Conservation (phyloP, 2,329 filamentous ascomycete species). For the Neonectria hederae region DNA sequence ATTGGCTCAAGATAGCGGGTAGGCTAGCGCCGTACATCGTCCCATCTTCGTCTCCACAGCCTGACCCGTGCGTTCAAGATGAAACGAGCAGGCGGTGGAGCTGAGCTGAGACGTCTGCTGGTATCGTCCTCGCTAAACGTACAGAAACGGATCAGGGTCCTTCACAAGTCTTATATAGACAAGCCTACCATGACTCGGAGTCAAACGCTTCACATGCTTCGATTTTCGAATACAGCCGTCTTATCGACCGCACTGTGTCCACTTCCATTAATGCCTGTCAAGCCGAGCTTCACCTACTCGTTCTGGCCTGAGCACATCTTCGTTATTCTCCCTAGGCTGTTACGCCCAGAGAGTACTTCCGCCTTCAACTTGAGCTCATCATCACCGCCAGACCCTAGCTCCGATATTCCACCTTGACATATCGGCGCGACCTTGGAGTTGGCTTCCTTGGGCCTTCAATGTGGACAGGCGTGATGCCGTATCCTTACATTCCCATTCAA, state of each 20-base stretch:
- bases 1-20: background rate
- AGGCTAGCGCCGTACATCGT: background rate
- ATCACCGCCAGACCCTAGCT: too few relatives aligned
- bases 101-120: background rate
- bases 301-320: too few relatives aligned
- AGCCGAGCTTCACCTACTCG: too few relatives aligned
- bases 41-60: background rate
- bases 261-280: background rate
- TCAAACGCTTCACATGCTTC: background rate
- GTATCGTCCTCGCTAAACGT: too few relatives aligned
- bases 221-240: background rate
- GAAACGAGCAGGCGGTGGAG: background rate
- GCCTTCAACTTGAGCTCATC: too few relatives aligned
- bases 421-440: background rate
- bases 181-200: too few relatives aligned
- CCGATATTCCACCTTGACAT: too few relatives aligned
- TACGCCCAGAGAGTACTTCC: too few relatives aligned
- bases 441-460: too few relatives aligned
- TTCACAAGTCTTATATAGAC: background rate
- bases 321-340: too few relatives aligned
- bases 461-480: too few relatives aligned
- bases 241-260: background rate
- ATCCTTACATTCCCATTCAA: background rate
- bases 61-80: background rate
- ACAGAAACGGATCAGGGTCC: background rate